Conservation (phyloP, 257 asterid species). For the Solanum dulcamara region DNA sequence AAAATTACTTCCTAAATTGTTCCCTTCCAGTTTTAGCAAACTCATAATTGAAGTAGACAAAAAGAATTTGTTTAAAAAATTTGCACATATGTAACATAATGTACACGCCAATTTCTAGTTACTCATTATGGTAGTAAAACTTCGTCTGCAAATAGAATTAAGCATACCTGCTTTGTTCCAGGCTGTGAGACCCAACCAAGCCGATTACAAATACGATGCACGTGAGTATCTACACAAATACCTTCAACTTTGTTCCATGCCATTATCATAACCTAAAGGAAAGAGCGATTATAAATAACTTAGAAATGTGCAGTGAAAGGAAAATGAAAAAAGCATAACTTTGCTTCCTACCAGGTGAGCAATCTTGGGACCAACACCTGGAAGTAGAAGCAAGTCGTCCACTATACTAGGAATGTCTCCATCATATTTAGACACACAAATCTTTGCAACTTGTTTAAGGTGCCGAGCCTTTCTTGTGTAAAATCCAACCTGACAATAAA, state of each 20-base stretch:
- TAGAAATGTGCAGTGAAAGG: neutral
- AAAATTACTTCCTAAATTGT: neutral
- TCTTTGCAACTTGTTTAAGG: constrained; percentile 72
- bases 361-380: constrained; percentile 98
- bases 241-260: constrained; percentile 98
- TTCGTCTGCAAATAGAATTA: neutral
- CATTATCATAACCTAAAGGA: constrained; percentile 72
- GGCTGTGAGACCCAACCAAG: constrained; percentile 91
- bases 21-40: too few species aligned
- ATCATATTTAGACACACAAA: constrained; percentile 51
- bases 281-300: neutral
- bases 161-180: constrained; percentile 60
- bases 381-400: constrained; percentile 75
- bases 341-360: constrained; percentile 91
- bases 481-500: constrained; percentile 66
- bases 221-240: constrained; percentile 96
- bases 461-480: constrained; percentile 83
- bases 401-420: constrained; percentile 91
- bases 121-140: neutral
- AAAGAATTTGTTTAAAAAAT: neutral
- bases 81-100: neutral
- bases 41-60: too few species aligned
- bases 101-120: neutral
- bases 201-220: constrained; percentile 85
- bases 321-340: neutral